Conservation (phyloP, 2,329 filamentous ascomycete species). For the Blastomyces silverae region DNA sequence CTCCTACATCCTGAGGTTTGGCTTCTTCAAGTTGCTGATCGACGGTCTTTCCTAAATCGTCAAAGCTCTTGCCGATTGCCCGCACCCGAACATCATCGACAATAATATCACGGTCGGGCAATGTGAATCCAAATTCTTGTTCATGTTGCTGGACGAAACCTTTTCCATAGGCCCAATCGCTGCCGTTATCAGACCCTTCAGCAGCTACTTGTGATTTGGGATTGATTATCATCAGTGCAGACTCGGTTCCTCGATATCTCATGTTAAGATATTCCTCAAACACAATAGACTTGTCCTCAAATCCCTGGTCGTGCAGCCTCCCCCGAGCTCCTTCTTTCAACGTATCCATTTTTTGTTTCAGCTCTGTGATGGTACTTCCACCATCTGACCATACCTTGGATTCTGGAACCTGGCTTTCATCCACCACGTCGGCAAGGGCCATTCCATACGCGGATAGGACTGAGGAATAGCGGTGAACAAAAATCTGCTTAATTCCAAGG, state of each 20-base stretch:
- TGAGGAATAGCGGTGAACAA: constrained; percentile 80
- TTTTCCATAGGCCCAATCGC: constrained; percentile 73
- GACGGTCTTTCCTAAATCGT: constrained; percentile 70
- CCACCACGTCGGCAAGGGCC: constrained; percentile 81
- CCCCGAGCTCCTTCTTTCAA: constrained; percentile 67
- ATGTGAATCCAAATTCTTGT: constrained; percentile 87
- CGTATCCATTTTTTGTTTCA: constrained; percentile 68
- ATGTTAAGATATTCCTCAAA: constrained; percentile 95
- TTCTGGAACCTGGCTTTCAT: constrained; percentile 66
- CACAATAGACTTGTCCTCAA: constrained; percentile 63
- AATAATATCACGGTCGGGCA: constrained; percentile 79
- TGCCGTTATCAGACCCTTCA: constrained; percentile 50
- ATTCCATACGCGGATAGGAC: constrained; percentile 88
- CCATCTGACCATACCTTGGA: constrained; percentile 55
- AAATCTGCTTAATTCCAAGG: constrained; percentile 71
- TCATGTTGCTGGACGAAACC: constrained; percentile 83
- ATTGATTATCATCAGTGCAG: constrained; percentile 80
- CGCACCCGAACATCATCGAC: constrained; percentile 83
- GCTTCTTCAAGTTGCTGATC: constrained; percentile 73
- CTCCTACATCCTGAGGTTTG: constrained; percentile 51
- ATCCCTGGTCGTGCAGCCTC: constrained; percentile 69
- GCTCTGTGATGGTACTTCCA: constrained; percentile 52
- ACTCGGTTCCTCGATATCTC: constrained; percentile 85
- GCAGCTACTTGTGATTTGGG: constrained; percentile 58
- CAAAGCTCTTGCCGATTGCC: constrained; percentile 82